phyloP scores from a whole-genome alignment of 441 rosid species.

The Dalechampia spathulata region DNA sequence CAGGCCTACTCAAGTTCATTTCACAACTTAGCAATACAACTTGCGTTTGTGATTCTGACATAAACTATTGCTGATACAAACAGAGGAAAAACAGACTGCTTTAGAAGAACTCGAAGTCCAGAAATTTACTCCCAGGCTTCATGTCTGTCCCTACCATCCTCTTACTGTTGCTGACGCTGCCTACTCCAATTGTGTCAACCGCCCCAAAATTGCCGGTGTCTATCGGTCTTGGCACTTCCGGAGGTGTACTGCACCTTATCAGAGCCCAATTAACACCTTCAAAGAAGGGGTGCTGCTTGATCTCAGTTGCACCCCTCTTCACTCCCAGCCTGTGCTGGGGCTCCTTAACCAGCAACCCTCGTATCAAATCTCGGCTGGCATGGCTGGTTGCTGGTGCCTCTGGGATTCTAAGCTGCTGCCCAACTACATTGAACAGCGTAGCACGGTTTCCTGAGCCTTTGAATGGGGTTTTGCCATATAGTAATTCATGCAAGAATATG shows the following conservation, averaged over 20 bases:
- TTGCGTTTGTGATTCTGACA: too few relatives aligned
- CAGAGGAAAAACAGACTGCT: conserved; percentile 16
- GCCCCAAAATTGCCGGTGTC: conserved; percentile 61
- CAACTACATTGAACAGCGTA: conserved; percentile 88
- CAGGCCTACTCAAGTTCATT: conserved; percentile 15
- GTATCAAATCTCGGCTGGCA: conserved; percentile 74
- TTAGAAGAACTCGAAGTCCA: conserved; percentile 96
- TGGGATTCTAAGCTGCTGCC: conserved; percentile 83
- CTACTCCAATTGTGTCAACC: conserved; percentile 58
- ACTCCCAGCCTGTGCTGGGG: conserved; percentile 88
- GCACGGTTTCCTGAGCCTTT: conserved; percentile 94
- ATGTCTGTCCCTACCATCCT: conserved; percentile 48
- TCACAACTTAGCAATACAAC: conserved; percentile 12
- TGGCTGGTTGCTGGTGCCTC: conserved; percentile 82
- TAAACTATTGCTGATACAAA: conserved; percentile 21
- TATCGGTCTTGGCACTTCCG: conserved; percentile 80
- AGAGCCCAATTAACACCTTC: conserved; percentile 99
- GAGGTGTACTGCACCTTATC: conserved; percentile 91
- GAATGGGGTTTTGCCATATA: conserved; percentile 84
- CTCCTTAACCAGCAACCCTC: conserved; percentile 86
- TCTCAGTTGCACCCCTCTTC: conserved; percentile 98
- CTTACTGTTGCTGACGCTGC: conserved; percentile 65
- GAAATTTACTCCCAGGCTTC: conserved; percentile 86
- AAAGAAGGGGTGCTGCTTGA: conserved; percentile 98
- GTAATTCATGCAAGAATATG: conserved; percentile 78